Percentiles rank a stretch among this genome's conserved stretches.
Conservation (phyloP, 768 basidiomycete species). For the Amanita molliuscula region DNA sequence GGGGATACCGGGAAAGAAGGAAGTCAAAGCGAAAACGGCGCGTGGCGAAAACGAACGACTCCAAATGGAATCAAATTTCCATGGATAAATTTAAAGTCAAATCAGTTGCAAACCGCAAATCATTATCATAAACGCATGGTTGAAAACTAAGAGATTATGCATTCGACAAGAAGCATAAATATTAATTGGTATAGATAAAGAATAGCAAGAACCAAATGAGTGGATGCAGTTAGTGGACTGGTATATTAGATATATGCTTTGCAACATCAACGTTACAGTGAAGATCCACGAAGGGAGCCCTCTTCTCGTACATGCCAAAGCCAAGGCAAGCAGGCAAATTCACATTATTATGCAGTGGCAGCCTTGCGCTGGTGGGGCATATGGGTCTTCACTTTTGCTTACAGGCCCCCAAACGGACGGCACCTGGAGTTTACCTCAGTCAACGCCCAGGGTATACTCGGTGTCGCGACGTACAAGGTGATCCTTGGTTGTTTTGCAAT, state of each 20-base stretch:
- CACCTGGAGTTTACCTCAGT: constrained; percentile 36
- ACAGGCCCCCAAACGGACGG: constrained; percentile 94
- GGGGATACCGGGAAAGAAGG: neutral
- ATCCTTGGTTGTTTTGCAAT: constrained; percentile 90
- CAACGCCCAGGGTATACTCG: constrained; percentile 7
- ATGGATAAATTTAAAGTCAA: too few species aligned
- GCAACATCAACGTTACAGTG: neutral
- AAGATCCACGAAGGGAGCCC: neutral
- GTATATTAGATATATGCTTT: constrained; percentile 16
- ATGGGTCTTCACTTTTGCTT: constrained; percentile 85
- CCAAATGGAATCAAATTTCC: neutral
- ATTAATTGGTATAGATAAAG: neutral
- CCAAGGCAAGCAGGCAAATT: constrained; percentile 12
- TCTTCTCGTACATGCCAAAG: neutral
- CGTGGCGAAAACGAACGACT: neutral
- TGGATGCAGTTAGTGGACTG: constrained; percentile 8
- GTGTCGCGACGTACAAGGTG: constrained; percentile 52
- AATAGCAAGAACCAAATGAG: constrained; percentile 6
- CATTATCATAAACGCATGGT: neutral
- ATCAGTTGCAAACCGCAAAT: too few species aligned
- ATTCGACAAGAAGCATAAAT: neutral
- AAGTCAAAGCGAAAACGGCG: neutral
- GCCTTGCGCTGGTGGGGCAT: constrained; percentile 69
- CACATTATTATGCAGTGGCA: constrained; percentile 70
- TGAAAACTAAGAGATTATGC: neutral